Conservation (phyloP, 352 stramenopile genomes). For the Pilasporangium apinafurcum region DNA sequence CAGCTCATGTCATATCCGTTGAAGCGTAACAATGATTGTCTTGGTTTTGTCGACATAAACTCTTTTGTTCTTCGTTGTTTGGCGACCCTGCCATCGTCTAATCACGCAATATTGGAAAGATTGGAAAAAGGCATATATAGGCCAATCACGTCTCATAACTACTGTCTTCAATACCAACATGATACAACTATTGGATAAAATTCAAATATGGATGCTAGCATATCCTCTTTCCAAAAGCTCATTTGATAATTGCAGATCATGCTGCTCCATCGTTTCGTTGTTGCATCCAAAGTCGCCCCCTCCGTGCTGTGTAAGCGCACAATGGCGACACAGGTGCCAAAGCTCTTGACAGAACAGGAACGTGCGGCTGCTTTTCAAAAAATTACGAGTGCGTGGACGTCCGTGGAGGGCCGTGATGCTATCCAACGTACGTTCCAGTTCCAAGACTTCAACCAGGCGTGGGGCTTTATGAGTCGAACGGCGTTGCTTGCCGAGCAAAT, state of each 20-base stretch:
- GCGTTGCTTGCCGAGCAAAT: slow-evolving; percentile 81
- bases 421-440: slow-evolving; percentile 85
- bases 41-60: too few species aligned
- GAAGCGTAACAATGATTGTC: too few species aligned
- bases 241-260: slow-evolving; percentile 7
- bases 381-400: slow-evolving; percentile 43
- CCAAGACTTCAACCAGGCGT: slow-evolving; percentile 77
- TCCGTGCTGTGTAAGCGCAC: too few species aligned
- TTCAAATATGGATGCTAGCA: slow-evolving; percentile 5
- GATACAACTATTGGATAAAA: slow-evolving; percentile 1
- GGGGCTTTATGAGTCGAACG: slow-evolving; percentile 71
- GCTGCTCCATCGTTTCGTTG: slow-evolving; percentile 9
- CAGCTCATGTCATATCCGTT: too few species aligned
- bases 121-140: not conserved
- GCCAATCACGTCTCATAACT: not conserved
- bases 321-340: slow-evolving; percentile 31
- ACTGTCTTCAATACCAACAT: slow-evolving; percentile 3
- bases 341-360: slow-evolving; percentile 36
- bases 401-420: slow-evolving; percentile 59
- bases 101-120: too few species aligned
- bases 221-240: not conserved
- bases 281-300: too few species aligned
- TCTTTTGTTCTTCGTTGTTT: too few species aligned
- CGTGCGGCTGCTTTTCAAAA: slow-evolving; percentile 28
- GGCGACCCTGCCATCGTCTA: too few species aligned